Evolutionary conservation across 352 stramenopile genomes (phyloP).

Genomic region (Pythium utonaiense): DNA sequence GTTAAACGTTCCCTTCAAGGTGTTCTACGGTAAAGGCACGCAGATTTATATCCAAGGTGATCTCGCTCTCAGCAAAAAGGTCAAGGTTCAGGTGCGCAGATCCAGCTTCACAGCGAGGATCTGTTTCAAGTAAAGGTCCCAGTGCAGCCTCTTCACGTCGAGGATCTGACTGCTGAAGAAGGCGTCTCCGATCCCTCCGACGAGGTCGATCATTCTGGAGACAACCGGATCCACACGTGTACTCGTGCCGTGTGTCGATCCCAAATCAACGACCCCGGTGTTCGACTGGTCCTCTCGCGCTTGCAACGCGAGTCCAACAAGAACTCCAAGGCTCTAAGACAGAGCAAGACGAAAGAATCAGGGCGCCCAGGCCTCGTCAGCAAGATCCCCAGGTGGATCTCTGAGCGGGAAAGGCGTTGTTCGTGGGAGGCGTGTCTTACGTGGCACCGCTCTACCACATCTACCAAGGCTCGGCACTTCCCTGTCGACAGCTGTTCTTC

Average conservation of each 20-base stretch:
- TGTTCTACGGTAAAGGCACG: neutral
- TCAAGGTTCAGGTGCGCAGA: neutral
- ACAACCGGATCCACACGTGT: neutral
- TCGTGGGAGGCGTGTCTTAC: neutral
- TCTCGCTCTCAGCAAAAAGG: neutral
- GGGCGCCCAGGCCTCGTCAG: neutral
- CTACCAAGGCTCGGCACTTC: too few species aligned
- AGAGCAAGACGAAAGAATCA: constrained; percentile 1
- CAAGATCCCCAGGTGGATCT: neutral
- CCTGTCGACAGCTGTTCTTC: too few species aligned
- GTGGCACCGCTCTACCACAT: neutral
- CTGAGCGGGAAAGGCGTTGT: neutral
- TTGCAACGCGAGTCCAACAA: neutral
- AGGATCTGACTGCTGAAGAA: neutral
- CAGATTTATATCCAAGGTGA: neutral
- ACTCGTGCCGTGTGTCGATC: neutral
- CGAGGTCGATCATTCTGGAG: neutral
- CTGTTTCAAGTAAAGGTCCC: neutral
- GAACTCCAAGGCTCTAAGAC: neutral
- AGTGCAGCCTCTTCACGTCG: neutral
- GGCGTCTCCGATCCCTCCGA: neutral
- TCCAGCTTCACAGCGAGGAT: neutral
- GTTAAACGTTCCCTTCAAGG: neutral
- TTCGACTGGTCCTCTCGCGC: neutral
- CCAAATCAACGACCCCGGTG: neutral